These are phyloP conservation scores for Torulaspora delbrueckii DNA, from an alignment of 805 yeast species.

Conservation along the genomic window DNA sequence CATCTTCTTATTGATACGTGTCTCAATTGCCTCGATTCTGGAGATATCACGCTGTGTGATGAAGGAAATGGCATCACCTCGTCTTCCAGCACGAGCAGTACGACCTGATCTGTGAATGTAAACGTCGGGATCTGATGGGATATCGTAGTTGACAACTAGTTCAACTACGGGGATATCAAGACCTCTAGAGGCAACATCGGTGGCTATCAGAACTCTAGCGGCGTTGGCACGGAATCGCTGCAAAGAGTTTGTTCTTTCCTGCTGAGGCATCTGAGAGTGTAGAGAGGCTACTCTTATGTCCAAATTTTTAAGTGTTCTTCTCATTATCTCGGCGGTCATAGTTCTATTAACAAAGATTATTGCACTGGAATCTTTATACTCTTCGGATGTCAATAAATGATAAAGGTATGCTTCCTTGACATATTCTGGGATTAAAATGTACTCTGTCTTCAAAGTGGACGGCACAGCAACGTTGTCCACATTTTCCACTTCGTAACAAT, in stretches of 20 bases:
- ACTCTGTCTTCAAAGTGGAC: constrained; percentile 56
- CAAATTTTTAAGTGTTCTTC: constrained; percentile 67
- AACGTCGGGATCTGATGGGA: constrained; percentile 95
- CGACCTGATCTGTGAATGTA: constrained; percentile 97
- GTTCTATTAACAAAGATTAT: constrained; percentile 92
- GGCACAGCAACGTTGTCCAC: constrained; percentile 80
- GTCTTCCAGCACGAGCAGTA: constrained; percentile 96
- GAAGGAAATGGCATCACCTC: constrained; percentile 76
- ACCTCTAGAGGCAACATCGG: constrained; percentile 97
- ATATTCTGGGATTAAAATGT: constrained; percentile 74
- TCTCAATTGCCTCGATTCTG: constrained; percentile 81
- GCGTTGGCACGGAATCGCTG: constrained; percentile 94
- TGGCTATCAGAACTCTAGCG: constrained; percentile 86
- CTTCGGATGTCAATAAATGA: constrained; percentile 57
- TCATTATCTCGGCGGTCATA: constrained; percentile 77
- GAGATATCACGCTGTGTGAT: constrained; percentile 82
- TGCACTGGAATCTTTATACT: constrained; percentile 60
- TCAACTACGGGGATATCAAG: constrained; percentile 92
- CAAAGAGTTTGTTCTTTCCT: constrained; percentile 82
- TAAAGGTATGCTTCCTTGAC: constrained; percentile 87
- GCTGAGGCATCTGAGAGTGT: constrained; percentile 92
- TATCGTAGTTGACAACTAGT: constrained; percentile 83
- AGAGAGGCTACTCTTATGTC: constrained; percentile 82
- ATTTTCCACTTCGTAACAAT: constrained; percentile 69
- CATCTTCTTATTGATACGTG: constrained; percentile 75